Percentiles rank a stretch among this genome's conserved stretches.
Conservation (phyloP, 1,284 basidiomycete genomes). For the Afroboletus lepidellus region DNA sequence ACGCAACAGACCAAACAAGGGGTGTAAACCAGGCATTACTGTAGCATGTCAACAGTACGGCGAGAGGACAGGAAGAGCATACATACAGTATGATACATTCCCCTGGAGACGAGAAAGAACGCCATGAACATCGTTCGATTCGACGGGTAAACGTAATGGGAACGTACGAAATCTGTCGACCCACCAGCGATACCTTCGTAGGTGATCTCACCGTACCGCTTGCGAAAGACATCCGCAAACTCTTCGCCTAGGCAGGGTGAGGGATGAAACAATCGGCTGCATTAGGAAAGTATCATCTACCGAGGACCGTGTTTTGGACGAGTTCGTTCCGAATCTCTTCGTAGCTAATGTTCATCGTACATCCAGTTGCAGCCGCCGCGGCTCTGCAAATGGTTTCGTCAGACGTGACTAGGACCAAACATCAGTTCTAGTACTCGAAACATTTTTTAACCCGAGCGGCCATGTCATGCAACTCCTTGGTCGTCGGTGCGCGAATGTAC, state of each 20-base stretch:
- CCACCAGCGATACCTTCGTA: constrained; percentile 54
- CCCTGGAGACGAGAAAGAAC: constrained; percentile 7
- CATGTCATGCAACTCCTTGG: constrained; percentile 55
- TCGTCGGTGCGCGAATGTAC: constrained; percentile 69
- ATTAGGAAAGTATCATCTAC: constrained; percentile 41
- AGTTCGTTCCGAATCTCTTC: constrained; percentile 53
- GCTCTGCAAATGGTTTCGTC: constrained; percentile 9
- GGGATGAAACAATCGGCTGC: background rate
- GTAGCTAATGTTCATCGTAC: constrained; percentile 50
- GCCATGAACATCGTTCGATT: background rate
- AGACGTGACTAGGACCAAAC: background rate
- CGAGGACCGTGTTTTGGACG: constrained; percentile 59
- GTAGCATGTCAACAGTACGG: background rate
- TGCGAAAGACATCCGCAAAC: constrained; percentile 50
- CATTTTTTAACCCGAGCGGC: constrained; percentile 61
- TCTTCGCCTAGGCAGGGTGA: constrained; percentile 45
- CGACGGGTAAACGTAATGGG: background rate
- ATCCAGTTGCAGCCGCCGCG: constrained; percentile 56
- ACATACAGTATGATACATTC: constrained; percentile 18
- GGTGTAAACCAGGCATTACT: constrained; percentile 49
- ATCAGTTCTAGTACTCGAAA: constrained; percentile 57
- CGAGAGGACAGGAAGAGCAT: background rate
- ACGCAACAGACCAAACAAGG: constrained; percentile 40
- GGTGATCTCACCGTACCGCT: constrained; percentile 52
- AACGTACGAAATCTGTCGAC: constrained; percentile 61